Conservation (phyloP, 2,329 filamentous ascomycete species). For the Saccharata proteae region DNA sequence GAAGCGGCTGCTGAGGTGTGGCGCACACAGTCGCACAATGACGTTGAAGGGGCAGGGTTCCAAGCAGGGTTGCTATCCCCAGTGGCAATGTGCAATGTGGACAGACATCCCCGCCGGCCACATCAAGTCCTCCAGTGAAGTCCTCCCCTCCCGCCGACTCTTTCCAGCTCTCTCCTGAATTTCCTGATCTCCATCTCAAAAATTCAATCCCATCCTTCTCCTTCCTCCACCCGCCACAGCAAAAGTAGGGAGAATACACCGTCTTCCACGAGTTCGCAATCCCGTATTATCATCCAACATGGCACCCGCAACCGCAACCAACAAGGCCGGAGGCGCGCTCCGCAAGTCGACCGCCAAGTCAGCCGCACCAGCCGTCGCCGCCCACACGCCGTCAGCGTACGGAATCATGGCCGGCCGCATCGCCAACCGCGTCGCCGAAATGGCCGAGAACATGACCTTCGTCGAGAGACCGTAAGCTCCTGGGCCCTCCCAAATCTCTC, state of each 20-base stretch:
- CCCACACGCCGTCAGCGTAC: slow-evolving; percentile 28
- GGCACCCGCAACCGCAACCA: slow-evolving; percentile 18
- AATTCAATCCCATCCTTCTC: not conserved
- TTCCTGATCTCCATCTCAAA: not conserved
- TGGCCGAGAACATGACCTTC: slow-evolving; percentile 42
- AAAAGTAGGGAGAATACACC: too few relatives aligned
- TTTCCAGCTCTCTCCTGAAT: not conserved
- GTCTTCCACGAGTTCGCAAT: too few relatives aligned
- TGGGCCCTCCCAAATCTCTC: slow-evolving; percentile 8
- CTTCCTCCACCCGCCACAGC: not conserved
- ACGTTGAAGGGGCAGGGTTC: slow-evolving; percentile 4
- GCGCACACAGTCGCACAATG: slow-evolving; percentile 6
- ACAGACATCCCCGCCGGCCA: too few relatives aligned
- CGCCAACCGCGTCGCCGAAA: slow-evolving; percentile 39
- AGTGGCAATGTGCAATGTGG: too few relatives aligned
- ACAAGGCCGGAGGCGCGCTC: slow-evolving; percentile 16
- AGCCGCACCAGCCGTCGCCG: slow-evolving; percentile 3
- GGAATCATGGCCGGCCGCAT: slow-evolving; percentile 39
- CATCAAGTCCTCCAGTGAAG: too few relatives aligned
- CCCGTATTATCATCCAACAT: slow-evolving; percentile 16
- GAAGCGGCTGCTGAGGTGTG: slow-evolving; percentile 2
- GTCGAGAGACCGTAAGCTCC: slow-evolving; percentile 25
- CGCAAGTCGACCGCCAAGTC: slow-evolving; percentile 7
- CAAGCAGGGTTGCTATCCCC: slow-evolving; percentile 6
- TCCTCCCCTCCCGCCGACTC: not conserved